Evolutionary conservation across 2,329 filamentous ascomycete species (phyloP), one percentile per base, ranked within the genome.

Genomic region (Pseudovirgaria hyperparasitica): DNA sequence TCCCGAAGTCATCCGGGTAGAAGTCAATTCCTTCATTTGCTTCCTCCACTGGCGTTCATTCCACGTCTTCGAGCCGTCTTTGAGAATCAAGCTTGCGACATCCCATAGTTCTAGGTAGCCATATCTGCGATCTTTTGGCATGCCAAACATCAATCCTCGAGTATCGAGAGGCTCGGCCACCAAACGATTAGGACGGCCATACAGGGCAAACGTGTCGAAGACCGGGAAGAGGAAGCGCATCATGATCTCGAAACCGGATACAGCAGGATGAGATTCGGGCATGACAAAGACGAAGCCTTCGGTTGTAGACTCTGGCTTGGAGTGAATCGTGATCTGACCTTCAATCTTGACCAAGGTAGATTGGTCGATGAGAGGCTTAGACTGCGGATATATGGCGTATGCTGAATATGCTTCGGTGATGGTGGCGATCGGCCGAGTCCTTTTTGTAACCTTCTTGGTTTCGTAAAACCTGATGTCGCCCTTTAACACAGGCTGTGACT

Each of bases 261-360:
- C 80, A 11, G 84, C 86, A n/a, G 87, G 78, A 44, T 82, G 84
- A 2, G 79, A 72, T 52, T 98, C 90, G 4, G 90, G 90, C 86
- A 98, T 94, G 40, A 96, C 76, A 46, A 98, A 98, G 4, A 98
- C 82, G 43, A 94, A 94, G 0, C 90, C 90, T 50, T 98, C 90
- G 0, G 79, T 80, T 3, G 74, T 73, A 0, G 78, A 76, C 14
- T 82, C 74, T 6, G 81, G 76, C 9, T 75, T 70, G 1, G 78
- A 77, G 55, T 94, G 85, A 20, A 94, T 82, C 0, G 80, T 85
- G 34, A 98, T 84, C 36, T 74, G 73, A 7, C 86, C 90, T 56
- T 98, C 90, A 16, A 98, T 70, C 55, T 98, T 98, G 36, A 96
- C 70, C 33, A 98, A 60, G 0, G 87, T 94, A 1, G 90, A 96